Evolutionary conservation across 768 basidiomycete genomes (phyloP).

Genomic region (Trametes cingulata): DNA sequence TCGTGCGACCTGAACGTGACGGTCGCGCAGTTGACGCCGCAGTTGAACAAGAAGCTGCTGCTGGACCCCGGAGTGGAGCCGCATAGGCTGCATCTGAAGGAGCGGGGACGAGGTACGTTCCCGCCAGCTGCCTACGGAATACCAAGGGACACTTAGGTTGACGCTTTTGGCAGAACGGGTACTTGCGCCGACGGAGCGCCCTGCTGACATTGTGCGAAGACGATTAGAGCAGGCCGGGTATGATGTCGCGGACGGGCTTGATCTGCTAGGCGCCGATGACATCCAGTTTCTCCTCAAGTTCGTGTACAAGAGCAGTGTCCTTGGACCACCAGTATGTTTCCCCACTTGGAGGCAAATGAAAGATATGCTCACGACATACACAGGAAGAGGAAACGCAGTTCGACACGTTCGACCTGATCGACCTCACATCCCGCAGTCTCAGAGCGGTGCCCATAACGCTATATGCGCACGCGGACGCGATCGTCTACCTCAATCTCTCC

Average conservation of each 20-base stretch:
- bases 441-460: constrained; percentile 87
- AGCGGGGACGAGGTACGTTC: constrained; percentile 69
- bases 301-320: constrained; percentile 78
- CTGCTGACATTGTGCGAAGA: constrained; percentile 80
- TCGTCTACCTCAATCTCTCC: constrained; percentile 84
- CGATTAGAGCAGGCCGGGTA: constrained; percentile 90
- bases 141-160: background rate
- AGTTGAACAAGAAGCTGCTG: constrained; percentile 59
- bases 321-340: constrained; percentile 61
- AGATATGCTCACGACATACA: background rate
- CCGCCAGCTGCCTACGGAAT: background rate
- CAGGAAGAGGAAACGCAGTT: constrained; percentile 76
- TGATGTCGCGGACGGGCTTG: constrained; percentile 73
- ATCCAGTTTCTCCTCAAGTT: constrained; percentile 87
- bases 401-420: constrained; percentile 74
- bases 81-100: constrained; percentile 73
- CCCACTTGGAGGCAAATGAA: background rate
- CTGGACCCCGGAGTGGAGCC: constrained; percentile 52
- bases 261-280: constrained; percentile 75
- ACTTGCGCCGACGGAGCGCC: constrained; percentile 76
- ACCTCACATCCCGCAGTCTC: constrained; percentile 77
- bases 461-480: constrained; percentile 80
- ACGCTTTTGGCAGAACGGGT: constrained; percentile 64
- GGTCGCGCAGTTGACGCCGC: constrained; percentile 63
- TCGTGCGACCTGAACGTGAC: constrained; percentile 63